phyloP scores from a whole-genome alignment of 495 filamentous ascomycete species.

The Saxophila tyrrhenica region DNA sequence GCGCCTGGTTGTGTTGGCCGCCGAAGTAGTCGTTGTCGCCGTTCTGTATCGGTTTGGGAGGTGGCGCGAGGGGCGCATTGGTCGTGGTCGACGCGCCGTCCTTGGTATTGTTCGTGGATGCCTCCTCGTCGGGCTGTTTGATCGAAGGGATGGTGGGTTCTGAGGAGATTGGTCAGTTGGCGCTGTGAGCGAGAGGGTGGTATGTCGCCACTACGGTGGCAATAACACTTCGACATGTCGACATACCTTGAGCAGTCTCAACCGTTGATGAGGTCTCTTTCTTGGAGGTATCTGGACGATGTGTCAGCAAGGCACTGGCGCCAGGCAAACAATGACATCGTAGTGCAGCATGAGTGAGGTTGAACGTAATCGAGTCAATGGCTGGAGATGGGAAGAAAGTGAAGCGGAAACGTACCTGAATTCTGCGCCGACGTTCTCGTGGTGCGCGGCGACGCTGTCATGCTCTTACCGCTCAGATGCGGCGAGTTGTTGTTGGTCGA shows the following conservation, averaged over 20 bases:
- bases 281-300: background rate
- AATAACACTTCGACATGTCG: background rate
- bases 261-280: background rate
- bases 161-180: background rate
- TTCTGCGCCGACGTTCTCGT: conserved; percentile 19
- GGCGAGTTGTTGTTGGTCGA: conserved; percentile 24
- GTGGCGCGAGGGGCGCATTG: conserved; percentile 58
- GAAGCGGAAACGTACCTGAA: conserved; percentile 25
- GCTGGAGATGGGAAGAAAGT: too few species aligned
- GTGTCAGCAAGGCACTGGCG: background rate
- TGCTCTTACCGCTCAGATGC: conserved; percentile 22
- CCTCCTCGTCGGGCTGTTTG: conserved; percentile 17
- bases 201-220: background rate
- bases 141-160: conserved; percentile 11
- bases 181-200: background rate
- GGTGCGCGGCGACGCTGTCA: conserved; percentile 27
- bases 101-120: conserved; percentile 21
- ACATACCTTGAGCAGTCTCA: background rate
- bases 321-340: conserved; percentile 1
- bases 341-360: too few species aligned
- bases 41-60: conserved; percentile 54
- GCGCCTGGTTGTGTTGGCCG: conserved; percentile 40
- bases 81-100: conserved; percentile 26
- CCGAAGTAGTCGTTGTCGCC: conserved; percentile 62
- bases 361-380: background rate